Evolutionary conservation across 495 filamentous ascomycete genomes (phyloP), one percentile per base, ranked within the genome.

Genomic region (Aspergillus leporis): DNA sequence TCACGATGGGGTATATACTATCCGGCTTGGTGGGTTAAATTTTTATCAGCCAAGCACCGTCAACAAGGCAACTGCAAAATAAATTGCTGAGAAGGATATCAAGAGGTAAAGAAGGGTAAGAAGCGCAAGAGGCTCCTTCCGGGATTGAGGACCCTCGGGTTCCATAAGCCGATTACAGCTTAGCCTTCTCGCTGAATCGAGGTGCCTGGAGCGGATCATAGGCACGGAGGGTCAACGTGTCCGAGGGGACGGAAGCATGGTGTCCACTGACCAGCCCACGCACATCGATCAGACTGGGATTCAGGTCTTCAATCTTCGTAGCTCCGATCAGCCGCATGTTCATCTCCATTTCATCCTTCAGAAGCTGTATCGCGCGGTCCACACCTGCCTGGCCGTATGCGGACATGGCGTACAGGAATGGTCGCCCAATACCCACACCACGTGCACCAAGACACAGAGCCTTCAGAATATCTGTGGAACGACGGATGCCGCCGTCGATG

Each of bases 311-410:
- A 22, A 98, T 70, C 40, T 67, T 85, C 1, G 79, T 81, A 30
- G 85, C 88, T 14, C 94, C 94, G 64, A 98, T 91, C 61, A 98
- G 77, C 9, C 95, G 84, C 94, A 98, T 98, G 65, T 90, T 90
- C 93, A 98, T 97, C 80, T 93, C 93, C 87, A 98, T 92, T 82
- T 98, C 94, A 69, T 98, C 94, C 79, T 91, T 95, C 59, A 98
- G 83, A 62, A 98, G 78, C 76, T 93, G 90, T 87, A 97, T 97
- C 21, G 93, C 94, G 16, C 91, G 82, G 62, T 94, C 87, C 25
- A 97, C 93, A 59, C 94, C 94, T 3, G 86, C 80, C 54, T 91
- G 76, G 0, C 94, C 94, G 71, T 98, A 98, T 13, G 93, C 83
- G 46, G 86, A 90, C 94, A 98, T 98, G 56, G 94, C 94, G 70